Percentiles rank a stretch among this genome's conserved stretches.
Conservation (phyloP, 495 filamentous ascomycete species). For the Neurospora tetraspora region DNA sequence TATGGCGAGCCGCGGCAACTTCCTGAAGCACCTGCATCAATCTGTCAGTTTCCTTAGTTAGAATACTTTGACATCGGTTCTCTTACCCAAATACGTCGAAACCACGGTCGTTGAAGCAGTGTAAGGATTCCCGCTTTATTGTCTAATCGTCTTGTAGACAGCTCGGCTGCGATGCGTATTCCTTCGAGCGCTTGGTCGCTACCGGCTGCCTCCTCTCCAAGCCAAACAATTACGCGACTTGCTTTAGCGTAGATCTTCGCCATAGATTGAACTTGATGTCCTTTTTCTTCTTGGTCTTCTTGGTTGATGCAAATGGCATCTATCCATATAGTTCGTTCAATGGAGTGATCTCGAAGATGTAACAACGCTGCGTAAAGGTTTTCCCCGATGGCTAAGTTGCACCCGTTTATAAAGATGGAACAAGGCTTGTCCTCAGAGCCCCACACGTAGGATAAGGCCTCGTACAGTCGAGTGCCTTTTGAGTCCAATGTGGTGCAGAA, state of each 20-base stretch:
- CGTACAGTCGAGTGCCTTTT: too few relatives aligned
- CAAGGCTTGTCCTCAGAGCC: too few relatives aligned
- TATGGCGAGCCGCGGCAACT: constrained; percentile 1
- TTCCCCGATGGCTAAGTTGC: too few relatives aligned
- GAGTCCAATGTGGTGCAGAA: not conserved
- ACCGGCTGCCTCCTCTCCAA: constrained; percentile 8
- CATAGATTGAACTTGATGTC: too few relatives aligned
- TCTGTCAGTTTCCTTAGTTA: not conserved
- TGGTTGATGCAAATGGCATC: too few relatives aligned
- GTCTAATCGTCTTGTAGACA: constrained; percentile 3
- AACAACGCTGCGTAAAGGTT: too few relatives aligned
- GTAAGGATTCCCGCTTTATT: not conserved
- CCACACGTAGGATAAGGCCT: too few relatives aligned
- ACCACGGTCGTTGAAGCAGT: not conserved
- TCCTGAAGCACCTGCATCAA: not conserved
- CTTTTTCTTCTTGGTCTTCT: too few relatives aligned
- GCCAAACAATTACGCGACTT: not conserved
- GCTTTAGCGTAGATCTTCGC: too few relatives aligned
- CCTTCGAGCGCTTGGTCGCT: constrained; percentile 14
- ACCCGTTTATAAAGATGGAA: too few relatives aligned
- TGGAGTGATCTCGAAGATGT: too few relatives aligned
- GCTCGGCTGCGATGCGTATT: constrained; percentile 7
- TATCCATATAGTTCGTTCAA: too few relatives aligned
- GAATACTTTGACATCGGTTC: not conserved
- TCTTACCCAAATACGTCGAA: constrained; percentile 1